These are phyloP conservation scores for Mycena sp. DNA, from an alignment of 1,284 basidiomycete species.

Conservation along the genomic window DNA sequence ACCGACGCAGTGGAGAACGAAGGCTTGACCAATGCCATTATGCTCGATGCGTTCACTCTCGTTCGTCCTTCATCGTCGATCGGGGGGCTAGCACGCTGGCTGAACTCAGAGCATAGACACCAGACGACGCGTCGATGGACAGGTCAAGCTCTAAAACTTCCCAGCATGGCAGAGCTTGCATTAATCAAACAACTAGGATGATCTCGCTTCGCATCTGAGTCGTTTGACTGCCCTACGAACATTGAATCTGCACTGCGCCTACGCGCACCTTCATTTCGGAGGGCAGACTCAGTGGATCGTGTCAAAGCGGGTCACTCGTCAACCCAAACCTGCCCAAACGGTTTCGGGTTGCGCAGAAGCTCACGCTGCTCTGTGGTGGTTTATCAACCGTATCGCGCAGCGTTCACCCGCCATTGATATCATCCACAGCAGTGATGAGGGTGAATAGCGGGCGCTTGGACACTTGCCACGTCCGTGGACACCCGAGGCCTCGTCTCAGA, in stretches of 20 bases:
- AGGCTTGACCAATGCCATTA: background rate
- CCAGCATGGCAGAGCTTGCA: too few relatives aligned
- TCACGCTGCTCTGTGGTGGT: background rate
- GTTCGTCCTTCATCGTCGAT: background rate
- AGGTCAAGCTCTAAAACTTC: too few relatives aligned
- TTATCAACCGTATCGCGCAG: background rate
- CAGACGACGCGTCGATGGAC: background rate
- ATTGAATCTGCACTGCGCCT: background rate
- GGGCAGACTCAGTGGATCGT: background rate
- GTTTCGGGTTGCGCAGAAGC: background rate
- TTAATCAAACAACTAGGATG: background rate
- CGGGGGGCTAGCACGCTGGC: slow-evolving; percentile 1
- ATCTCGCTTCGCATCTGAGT: background rate
- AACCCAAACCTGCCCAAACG: background rate
- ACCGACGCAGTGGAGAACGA: background rate
- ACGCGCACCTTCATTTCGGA: background rate
- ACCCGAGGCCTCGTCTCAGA: background rate
- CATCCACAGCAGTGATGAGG: slow-evolving; percentile 5
- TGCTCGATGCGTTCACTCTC: slow-evolving; percentile 5
- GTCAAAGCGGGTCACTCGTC: too few relatives aligned
- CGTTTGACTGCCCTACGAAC: slow-evolving; percentile 1
- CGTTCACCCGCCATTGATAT: background rate
- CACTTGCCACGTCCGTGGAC: background rate
- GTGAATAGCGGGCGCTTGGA: background rate
- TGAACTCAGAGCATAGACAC: background rate